A percentile compares a stretch with the other conserved stretches of the same genome.
These are phyloP conservation scores for Sodiomyces alkalinus DNA, from an alignment of 2,329 filamentous ascomycete species.

Conservation along the genomic window DNA sequence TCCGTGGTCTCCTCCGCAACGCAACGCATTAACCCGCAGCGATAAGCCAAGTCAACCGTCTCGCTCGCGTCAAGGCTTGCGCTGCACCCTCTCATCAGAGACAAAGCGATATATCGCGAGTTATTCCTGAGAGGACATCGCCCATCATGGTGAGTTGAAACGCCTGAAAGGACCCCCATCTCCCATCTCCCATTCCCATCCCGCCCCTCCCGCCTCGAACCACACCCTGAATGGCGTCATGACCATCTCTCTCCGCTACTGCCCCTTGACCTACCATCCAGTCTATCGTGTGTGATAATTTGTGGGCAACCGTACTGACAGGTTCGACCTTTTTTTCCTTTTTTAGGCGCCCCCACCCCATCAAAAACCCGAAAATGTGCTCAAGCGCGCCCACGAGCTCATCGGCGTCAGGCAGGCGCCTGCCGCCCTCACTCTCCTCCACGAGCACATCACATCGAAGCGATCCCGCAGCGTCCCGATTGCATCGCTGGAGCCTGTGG, in stretches of 20 bases:
- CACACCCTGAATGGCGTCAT: too few species aligned
- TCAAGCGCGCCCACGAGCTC: constrained; percentile 96
- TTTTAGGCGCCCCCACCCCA: constrained; percentile 82
- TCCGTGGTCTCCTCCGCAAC: constrained; percentile 10
- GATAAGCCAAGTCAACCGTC: constrained; percentile 20
- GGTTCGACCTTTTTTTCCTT: too few species aligned
- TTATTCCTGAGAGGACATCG: constrained; percentile 30
- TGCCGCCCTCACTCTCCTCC: constrained; percentile 84
- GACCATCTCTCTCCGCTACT: too few species aligned
- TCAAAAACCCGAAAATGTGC: constrained; percentile 97
- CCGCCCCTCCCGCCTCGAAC: background rate
- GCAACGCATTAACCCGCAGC: constrained; percentile 19
- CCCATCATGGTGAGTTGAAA: constrained; percentile 18
- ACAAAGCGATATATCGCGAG: constrained; percentile 17
- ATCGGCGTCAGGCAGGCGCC: constrained; percentile 91
- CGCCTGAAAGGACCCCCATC: too few species aligned
- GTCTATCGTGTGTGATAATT: too few species aligned
- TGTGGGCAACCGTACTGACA: too few species aligned
- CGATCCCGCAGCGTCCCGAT: constrained; percentile 95
- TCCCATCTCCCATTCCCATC: background rate
- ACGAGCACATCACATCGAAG: constrained; percentile 99
- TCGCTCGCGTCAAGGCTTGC: constrained; percentile 20
- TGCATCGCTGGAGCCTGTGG: constrained; percentile 89
- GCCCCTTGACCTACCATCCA: too few species aligned
- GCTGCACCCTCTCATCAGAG: constrained; percentile 22